A percentile compares a stretch with the other conserved stretches of the same genome.
phyloP scores from a whole-genome alignment of 257 asterid species.

The Penstemon eatonii region DNA sequence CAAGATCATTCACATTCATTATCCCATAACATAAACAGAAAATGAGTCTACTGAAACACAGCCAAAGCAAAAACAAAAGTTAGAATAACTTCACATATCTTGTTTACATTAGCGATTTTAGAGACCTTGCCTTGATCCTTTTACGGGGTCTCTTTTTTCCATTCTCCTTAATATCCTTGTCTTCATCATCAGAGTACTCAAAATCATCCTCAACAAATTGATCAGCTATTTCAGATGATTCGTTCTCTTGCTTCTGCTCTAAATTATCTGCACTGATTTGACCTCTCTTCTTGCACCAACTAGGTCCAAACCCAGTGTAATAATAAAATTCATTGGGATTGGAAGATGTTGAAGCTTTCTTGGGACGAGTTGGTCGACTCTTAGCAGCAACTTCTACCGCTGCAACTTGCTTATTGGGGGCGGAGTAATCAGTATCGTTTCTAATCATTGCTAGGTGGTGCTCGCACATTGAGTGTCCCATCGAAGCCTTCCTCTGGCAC shows the following conservation, averaged over 20 bases:
- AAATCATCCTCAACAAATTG: slow-evolving; percentile 24
- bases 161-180: slow-evolving; percentile 11
- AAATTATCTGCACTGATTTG: not conserved
- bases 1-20: too few relatives aligned
- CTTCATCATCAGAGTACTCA: slow-evolving; percentile 33
- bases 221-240: not conserved
- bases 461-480: slow-evolving; percentile 47
- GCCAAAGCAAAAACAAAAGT: too few relatives aligned
- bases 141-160: slow-evolving; percentile 55
- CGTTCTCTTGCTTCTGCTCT: slow-evolving; percentile 3
- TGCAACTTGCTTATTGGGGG: slow-evolving; percentile 26
- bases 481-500: slow-evolving; percentile 42
- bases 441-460: slow-evolving; percentile 40
- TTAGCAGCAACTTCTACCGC: slow-evolving; percentile 3
- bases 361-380: slow-evolving; percentile 32
- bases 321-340: slow-evolving; percentile 58
- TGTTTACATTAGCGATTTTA: slow-evolving; percentile 73
- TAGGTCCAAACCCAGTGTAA: slow-evolving; percentile 79
- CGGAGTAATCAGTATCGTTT: slow-evolving; percentile 25
- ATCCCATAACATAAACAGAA: too few relatives aligned
- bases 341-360: slow-evolving; percentile 32
- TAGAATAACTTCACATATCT: not conserved
- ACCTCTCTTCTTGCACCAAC: slow-evolving; percentile 66
- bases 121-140: slow-evolving; percentile 70
- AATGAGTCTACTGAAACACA: too few relatives aligned